Conservation (phyloP, 306 rosid species). For the Corylus heterophylla region DNA sequence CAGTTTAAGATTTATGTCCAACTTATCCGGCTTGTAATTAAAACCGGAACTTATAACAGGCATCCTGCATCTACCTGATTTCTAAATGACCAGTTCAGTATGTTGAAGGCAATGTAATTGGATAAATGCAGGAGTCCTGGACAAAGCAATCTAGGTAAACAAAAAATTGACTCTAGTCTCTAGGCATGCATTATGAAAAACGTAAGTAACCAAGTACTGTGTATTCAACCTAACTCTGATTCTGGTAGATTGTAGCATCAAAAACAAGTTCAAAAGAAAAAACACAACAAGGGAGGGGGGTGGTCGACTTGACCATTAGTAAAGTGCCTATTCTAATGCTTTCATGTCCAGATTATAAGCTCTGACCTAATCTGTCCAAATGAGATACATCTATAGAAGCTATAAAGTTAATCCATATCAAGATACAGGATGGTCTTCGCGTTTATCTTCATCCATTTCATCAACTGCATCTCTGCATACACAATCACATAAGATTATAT, state of each 20-base stretch:
- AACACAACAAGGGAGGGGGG: not conserved
- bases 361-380: constrained; percentile 9
- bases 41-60: constrained; percentile 4
- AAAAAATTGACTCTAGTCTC: not conserved
- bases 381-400: constrained; percentile 19
- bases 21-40: too few species aligned
- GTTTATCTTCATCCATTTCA: constrained; percentile 65
- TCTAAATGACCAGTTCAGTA: not conserved
- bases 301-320: not conserved
- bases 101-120: too few species aligned
- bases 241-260: not conserved
- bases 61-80: not conserved
- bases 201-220: not conserved
- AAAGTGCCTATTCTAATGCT: not conserved
- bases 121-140: not conserved
- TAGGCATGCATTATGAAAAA: not conserved
- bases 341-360: not conserved
- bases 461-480: constrained; percentile 46
- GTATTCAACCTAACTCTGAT: not conserved
- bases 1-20: too few species aligned
- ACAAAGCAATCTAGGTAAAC: not conserved
- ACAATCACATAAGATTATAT: constrained; percentile 16
- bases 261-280: not conserved
- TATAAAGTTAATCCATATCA: constrained; percentile 23
- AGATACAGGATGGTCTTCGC: constrained; percentile 31